A percentile compares a stretch with the other conserved stretches of the same genome.
These are phyloP conservation scores for Penicillium desertorum DNA, from an alignment of 495 filamentous ascomycete genomes.

Conservation along the genomic window DNA sequence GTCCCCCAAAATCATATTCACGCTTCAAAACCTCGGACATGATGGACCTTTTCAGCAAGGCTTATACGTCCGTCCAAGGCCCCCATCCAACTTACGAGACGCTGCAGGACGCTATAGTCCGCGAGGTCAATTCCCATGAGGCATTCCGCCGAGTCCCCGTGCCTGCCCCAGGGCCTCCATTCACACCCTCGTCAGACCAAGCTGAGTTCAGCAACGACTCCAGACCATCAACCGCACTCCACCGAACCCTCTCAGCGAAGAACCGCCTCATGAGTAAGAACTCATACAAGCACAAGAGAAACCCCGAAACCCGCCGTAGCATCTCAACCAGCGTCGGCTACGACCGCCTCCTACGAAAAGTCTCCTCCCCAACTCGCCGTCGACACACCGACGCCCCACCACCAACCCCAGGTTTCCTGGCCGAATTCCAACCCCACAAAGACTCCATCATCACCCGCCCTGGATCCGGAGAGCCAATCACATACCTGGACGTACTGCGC, in stretches of 20 bases:
- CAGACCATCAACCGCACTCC: constrained; percentile 14
- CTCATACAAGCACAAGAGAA: constrained; percentile 38
- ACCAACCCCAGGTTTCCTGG: constrained; percentile 36
- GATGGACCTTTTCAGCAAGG: constrained; percentile 47
- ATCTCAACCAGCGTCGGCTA: constrained; percentile 36
- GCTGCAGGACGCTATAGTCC: constrained; percentile 48
- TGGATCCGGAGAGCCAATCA: constrained; percentile 24
- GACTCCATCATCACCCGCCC: constrained; percentile 8
- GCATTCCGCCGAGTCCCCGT: constrained; percentile 43
- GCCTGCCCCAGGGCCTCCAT: constrained; percentile 36
- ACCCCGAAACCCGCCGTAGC: constrained; percentile 35
- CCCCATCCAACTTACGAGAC: constrained; percentile 45
- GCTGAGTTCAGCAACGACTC: constrained; percentile 21
- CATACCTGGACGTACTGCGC: constrained; percentile 38
- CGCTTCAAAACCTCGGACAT: constrained; percentile 42
- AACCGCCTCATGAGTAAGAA: constrained; percentile 27
- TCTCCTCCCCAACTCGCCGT: constrained; percentile 29
- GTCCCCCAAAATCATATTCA: constrained; percentile 22
- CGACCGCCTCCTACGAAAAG: constrained; percentile 23
- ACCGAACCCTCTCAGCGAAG: constrained; percentile 26
- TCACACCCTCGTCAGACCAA: constrained; percentile 37
- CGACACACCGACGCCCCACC: constrained; percentile 45
- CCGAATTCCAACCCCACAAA: constrained; percentile 21
- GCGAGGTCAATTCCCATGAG: constrained; percentile 51
- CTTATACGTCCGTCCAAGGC: constrained; percentile 34